Percentiles rank a stretch among this genome's conserved stretches.
These are phyloP conservation scores for Naegleria fowleri DNA, from an alignment of 208 protist genomes.

Conservation along the genomic window DNA sequence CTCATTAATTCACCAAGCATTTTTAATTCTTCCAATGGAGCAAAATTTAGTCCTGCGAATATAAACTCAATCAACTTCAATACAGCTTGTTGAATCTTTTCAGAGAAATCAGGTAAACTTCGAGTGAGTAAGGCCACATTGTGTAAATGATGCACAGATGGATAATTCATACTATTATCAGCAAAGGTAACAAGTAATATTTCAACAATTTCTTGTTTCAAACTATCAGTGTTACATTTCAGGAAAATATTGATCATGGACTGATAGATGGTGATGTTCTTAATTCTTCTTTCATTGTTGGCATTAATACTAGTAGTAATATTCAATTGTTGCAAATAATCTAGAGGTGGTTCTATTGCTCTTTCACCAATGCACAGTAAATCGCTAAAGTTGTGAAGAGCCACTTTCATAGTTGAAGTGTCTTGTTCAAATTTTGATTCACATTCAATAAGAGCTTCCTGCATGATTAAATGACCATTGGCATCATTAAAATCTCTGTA, in stretches of 20 bases:
- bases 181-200: not conserved
- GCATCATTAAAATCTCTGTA: slow-evolving; percentile 2
- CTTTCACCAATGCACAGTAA: not conserved
- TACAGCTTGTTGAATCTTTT: not conserved
- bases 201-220: slow-evolving; percentile 3
- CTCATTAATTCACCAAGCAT: not conserved
- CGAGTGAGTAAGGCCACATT: not conserved
- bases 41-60: not conserved
- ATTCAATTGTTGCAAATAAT: not conserved
- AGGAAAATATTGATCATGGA: not conserved
- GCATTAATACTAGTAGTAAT: not conserved
- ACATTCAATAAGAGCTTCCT: not conserved
- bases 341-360: not conserved
- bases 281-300: not conserved
- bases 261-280: not conserved
- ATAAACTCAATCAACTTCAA: slow-evolving; percentile 14
- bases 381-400: not conserved
- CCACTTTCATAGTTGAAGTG: not conserved
- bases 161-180: slow-evolving; percentile 1
- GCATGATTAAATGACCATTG: slow-evolving; percentile 1
- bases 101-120: not conserved
- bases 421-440: not conserved
- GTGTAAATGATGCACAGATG: not conserved
- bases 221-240: not conserved
- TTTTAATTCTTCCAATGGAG: not conserved